phyloP scores from a whole-genome alignment of 1,284 basidiomycete genomes.

The Marasmius fiardii region DNA sequence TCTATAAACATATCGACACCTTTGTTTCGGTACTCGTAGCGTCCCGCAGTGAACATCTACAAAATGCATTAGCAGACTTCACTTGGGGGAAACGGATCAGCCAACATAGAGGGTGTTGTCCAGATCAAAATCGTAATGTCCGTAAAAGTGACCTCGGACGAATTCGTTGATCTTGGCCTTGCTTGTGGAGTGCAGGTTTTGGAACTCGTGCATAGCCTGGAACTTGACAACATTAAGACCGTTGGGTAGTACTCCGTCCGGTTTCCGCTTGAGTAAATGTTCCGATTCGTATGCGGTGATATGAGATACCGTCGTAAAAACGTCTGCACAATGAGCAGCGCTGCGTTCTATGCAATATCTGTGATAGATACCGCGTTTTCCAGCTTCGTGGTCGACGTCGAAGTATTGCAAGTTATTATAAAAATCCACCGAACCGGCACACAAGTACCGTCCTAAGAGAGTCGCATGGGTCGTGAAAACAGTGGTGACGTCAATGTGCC shows the following conservation, averaged over 20 bases:
- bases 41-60: conserved; percentile 95
- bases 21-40: conserved; percentile 99
- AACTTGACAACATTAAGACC: conserved; percentile 98
- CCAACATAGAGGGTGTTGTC: conserved; percentile 93
- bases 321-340: conserved; percentile 92
- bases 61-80: neutral
- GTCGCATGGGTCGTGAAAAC: conserved; percentile 99
- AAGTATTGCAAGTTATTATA: conserved; percentile 99
- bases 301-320: conserved; percentile 97
- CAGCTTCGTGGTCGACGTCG: conserved; percentile 98
- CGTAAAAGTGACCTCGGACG: conserved; percentile 96
- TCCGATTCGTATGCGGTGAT: conserved; percentile 98
- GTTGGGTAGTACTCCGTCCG: conserved; percentile 97
- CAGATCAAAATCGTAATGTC: conserved; percentile 93
- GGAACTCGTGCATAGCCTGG: conserved; percentile 94
- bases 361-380: conserved; percentile 92
- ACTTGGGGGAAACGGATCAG: conserved; percentile 9
- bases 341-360: conserved; percentile 97
- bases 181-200: conserved; percentile 89
- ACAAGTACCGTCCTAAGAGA: conserved; percentile 95
- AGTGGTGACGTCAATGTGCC: conserved; percentile 96
- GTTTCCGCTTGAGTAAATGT: conserved; percentile 95
- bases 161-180: conserved; percentile 99
- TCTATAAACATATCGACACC: conserved; percentile 99
- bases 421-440: conserved; percentile 96